Percentiles rank a stretch among this genome's conserved stretches.
phyloP scores from a whole-genome alignment of 2,329 filamentous ascomycete species.

The Fusarium equiseti region DNA sequence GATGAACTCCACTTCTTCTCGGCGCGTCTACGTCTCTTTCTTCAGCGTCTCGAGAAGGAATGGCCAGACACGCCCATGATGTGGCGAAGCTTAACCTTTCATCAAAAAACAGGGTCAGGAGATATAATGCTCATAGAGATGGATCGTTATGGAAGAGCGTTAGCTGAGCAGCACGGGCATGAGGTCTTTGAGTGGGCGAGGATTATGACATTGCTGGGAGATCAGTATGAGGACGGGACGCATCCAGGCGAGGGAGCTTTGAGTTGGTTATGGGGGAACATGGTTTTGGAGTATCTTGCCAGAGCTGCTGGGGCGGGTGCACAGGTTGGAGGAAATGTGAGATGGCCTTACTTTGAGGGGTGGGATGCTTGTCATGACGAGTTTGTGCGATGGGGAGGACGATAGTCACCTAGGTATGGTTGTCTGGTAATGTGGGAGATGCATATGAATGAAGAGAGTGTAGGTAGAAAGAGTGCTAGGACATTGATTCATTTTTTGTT shows the following conservation, averaged over 20 bases:
- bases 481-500: neutral
- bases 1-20: slow-evolving; percentile 7
- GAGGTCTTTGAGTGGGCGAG: slow-evolving; percentile 14
- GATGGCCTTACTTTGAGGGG: slow-evolving; percentile 19
- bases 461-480: neutral
- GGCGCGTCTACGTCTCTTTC: neutral
- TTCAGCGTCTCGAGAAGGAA: neutral
- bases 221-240: neutral
- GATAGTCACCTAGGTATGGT: neutral
- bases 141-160: slow-evolving; percentile 9
- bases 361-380: slow-evolving; percentile 14
- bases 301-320: neutral
- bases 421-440: neutral
- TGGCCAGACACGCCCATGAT: slow-evolving; percentile 4
- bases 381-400: neutral
- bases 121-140: slow-evolving; percentile 9
- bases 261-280: slow-evolving; percentile 13
- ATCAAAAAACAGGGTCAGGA: neutral
- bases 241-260: neutral
- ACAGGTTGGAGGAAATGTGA: neutral
- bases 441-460: neutral
- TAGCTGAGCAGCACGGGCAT: slow-evolving; percentile 1
- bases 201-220: neutral
- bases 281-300: slow-evolving; percentile 17
- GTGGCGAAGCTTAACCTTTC: neutral